Evolutionary conservation across 1,284 basidiomycete genomes (phyloP), one percentile per base, ranked within the genome.

Genomic region (Rhizoctonia solani): DNA sequence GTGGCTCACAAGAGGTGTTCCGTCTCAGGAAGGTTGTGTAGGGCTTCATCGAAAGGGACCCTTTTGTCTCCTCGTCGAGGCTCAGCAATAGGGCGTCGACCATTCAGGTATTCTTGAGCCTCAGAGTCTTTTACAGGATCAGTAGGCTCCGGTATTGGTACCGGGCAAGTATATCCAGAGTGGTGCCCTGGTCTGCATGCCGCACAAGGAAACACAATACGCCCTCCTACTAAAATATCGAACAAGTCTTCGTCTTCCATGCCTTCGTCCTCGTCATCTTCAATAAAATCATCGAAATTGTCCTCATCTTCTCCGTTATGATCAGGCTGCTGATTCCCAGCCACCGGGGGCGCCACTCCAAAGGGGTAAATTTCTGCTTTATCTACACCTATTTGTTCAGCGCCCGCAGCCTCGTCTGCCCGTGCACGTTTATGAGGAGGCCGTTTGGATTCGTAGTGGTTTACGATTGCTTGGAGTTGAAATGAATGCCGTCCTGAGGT

Each of bases 281-380:
- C 58, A 19, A 27, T 54, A 23, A 29, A 21, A 27, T 39, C 46
- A 8, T 59, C 56, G 19, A 21, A 16, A 16, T 52, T 34, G 19
- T 61, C n/a, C 9, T 49, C 42, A 39, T 70, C 67, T n/a, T 73
- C n/a, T n/a, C n/a, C 70, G 21, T 71, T 72, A 55, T 63, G 32
- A 2, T 63, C 58, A 9, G 30, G 25, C 14, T 23, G 30, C 21
- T 23, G 16, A 42, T 47, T 29, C 16, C 25, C 30, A 19, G 23
- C 34, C 14, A 42, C 21, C 4, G 37, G 47, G 16, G 47, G 47
- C 16, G 44, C 54, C 14, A 52, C 30, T 4, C 66, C 54, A n/a
- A 52, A 59, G 2, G 66, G 66, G n/a, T 59, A 42, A 5, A 68
- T 34, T 47, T 68, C 66, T 4, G 55, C 66, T 32, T 49, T 47